Evolutionary conservation across 345 rosid species (phyloP).

Genomic region (Bruguiera parviflora): DNA sequence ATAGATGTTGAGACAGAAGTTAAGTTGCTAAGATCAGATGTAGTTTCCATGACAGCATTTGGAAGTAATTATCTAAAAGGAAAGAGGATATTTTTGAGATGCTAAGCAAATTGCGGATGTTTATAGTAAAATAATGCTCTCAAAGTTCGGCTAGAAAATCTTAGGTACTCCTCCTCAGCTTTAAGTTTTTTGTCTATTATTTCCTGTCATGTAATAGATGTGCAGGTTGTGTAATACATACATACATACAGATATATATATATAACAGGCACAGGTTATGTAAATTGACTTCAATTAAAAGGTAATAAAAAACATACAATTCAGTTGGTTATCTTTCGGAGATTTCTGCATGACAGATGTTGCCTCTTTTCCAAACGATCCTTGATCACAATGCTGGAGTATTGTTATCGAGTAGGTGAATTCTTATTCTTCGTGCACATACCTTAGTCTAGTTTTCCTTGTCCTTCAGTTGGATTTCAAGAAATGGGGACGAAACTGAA

Average conservation of each 20-base stretch:
- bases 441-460: no score
- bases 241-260: no score
- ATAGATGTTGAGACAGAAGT: slow-evolving; percentile 39
- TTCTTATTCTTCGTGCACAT: no score
- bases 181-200: not conserved
- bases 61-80: slow-evolving; percentile 49
- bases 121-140: slow-evolving; percentile 1
- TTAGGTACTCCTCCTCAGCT: slow-evolving; percentile 3
- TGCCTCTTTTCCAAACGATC: no score
- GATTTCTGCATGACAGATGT: no score
- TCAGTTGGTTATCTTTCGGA: no score
- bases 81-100: slow-evolving; percentile 36
- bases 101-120: slow-evolving; percentile 20
- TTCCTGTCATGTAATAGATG: not conserved
- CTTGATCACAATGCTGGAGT: no score
- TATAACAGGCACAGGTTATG: no score
- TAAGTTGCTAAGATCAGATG: slow-evolving; percentile 44
- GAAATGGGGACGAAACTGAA: slow-evolving; percentile 23
- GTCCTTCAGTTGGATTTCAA: slow-evolving; percentile 23
- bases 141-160: slow-evolving; percentile 4
- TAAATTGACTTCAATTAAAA: no score
- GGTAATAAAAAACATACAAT: no score
- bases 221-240: no score
- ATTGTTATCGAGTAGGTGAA: no score
- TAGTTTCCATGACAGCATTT: slow-evolving; percentile 50